A percentile compares a stretch with the other conserved stretches of the same genome.
Evolutionary conservation across 495 filamentous ascomycete species (phyloP).

Genomic region (Pseudevernia furfuracea): DNA sequence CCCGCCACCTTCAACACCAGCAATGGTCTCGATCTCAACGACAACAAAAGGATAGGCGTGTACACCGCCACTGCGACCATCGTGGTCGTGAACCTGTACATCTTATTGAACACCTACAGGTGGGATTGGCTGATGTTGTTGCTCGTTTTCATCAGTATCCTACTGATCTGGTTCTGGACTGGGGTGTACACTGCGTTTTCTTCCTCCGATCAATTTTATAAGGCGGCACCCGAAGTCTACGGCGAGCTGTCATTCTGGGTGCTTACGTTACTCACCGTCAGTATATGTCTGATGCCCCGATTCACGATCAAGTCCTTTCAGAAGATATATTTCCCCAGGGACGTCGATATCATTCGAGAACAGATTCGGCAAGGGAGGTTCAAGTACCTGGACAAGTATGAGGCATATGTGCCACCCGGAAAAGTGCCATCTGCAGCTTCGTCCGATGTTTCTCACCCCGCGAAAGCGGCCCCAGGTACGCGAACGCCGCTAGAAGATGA

Average conservation of each 20-base stretch:
- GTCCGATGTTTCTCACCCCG: slow-evolving; percentile 58
- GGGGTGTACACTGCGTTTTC: slow-evolving; percentile 74
- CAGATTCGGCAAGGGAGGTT: slow-evolving; percentile 76
- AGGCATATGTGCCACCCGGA: slow-evolving; percentile 37
- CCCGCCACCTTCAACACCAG: slow-evolving; percentile 57
- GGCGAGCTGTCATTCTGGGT: slow-evolving; percentile 80
- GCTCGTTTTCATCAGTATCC: slow-evolving; percentile 68
- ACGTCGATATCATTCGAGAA: slow-evolving; percentile 95
- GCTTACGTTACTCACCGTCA: slow-evolving; percentile 61
- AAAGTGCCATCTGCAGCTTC: slow-evolving; percentile 43
- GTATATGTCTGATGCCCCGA: slow-evolving; percentile 75
- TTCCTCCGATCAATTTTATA: slow-evolving; percentile 63
- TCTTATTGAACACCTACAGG: slow-evolving; percentile 89
- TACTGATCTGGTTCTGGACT: slow-evolving; percentile 95
- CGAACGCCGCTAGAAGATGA: slow-evolving; percentile 54
- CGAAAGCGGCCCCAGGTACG: slow-evolving; percentile 48
- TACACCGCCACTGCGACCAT: slow-evolving; percentile 75
- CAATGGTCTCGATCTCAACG: slow-evolving; percentile 64
- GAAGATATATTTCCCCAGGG: slow-evolving; percentile 85
- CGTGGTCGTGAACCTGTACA: slow-evolving; percentile 79
- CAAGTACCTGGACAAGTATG: slow-evolving; percentile 53
- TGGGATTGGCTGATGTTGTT: slow-evolving; percentile 95
- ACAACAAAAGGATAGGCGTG: slow-evolving; percentile 72
- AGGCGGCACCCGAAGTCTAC: slow-evolving; percentile 70
- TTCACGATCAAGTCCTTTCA: slow-evolving; percentile 78